These are phyloP conservation scores for Saccharomycodes ludwigii DNA, from an alignment of 805 yeast genomes.

Conservation along the genomic window DNA sequence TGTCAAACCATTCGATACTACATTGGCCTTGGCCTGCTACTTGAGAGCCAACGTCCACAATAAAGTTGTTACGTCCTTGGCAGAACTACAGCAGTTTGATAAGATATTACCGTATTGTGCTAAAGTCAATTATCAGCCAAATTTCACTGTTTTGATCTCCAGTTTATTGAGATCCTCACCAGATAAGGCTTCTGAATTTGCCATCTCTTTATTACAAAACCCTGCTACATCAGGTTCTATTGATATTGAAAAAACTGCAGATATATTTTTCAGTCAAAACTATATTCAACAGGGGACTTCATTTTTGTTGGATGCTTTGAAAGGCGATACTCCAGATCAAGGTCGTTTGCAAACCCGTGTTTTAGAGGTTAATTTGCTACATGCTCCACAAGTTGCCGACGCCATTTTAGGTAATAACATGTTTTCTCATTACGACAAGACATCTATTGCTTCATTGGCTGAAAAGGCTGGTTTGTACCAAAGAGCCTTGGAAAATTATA, in stretches of 20 bases:
- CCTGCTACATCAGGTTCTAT: conserved; percentile 47
- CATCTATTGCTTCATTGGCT: conserved; percentile 81
- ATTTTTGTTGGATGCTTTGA: conserved; percentile 85
- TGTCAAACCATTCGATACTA: conserved; percentile 75
- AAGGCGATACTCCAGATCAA: conserved; percentile 86
- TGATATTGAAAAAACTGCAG: conserved; percentile 80
- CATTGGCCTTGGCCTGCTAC: conserved; percentile 84
- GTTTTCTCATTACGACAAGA: conserved; percentile 91
- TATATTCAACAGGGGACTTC: conserved; percentile 97
- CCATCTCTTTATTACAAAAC: conserved; percentile 63
- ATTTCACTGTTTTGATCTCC: conserved; percentile 80
- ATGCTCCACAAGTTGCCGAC: conserved; percentile 99
- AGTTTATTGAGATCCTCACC: conserved; percentile 86
- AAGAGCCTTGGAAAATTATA: conserved; percentile 93
- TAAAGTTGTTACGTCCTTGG: conserved; percentile 83
- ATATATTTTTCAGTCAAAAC: conserved; percentile 88
- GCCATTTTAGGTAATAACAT: conserved; percentile 93
- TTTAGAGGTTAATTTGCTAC: conserved; percentile 80
- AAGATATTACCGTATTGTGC: conserved; percentile 90
- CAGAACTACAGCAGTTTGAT: conserved; percentile 93
- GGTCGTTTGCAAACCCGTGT: conserved; percentile 93
- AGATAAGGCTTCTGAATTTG: conserved; percentile 97
- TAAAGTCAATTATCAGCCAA: conserved; percentile 80
- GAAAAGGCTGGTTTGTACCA: conserved; percentile 94
- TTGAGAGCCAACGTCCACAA: conserved; percentile 70